Evolutionary conservation across 768 basidiomycete species (phyloP).

Genomic region (Amanita brunnescens): DNA sequence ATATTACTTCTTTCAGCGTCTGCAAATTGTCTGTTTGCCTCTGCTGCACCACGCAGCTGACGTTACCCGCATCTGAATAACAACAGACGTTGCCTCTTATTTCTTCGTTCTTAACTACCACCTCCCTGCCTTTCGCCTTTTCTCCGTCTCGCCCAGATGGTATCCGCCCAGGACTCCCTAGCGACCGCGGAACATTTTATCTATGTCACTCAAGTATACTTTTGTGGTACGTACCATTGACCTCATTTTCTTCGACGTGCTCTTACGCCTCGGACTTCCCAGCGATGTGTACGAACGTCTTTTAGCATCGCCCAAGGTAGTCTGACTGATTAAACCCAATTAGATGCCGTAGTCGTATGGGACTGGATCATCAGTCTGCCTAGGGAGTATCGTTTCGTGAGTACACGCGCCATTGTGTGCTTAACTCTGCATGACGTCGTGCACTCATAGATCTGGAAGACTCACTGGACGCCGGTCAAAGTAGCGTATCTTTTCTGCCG

Average conservation of each 20-base stretch:
- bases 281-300: slow-evolving; percentile 60
- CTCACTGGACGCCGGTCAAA: slow-evolving; percentile 79
- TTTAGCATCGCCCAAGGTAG: slow-evolving; percentile 17
- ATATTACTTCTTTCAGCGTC: slow-evolving; percentile 37
- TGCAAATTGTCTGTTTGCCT: slow-evolving; percentile 34
- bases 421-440: slow-evolving; percentile 15
- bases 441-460: slow-evolving; percentile 62
- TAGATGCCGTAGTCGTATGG: slow-evolving; percentile 78
- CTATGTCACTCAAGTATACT: slow-evolving; percentile 76
- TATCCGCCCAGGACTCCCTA: slow-evolving; percentile 28
- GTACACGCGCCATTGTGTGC: slow-evolving; percentile 18
- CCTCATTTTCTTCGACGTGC: slow-evolving; percentile 14
- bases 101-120: slow-evolving; percentile 32
- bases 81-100: slow-evolving; percentile 16
- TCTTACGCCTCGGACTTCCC: slow-evolving; percentile 21
- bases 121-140: slow-evolving; percentile 16
- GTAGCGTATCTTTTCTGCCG: slow-evolving; percentile 78
- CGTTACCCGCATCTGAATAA: slow-evolving; percentile 22
- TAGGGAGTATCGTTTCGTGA: slow-evolving; percentile 69
- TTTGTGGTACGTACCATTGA: slow-evolving; percentile 59
- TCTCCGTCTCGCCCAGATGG: slow-evolving; percentile 19
- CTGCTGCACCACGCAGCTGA: slow-evolving; percentile 16
- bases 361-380: slow-evolving; percentile 78
- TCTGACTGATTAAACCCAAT: slow-evolving; percentile 19
- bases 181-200: slow-evolving; percentile 67